A percentile compares a stretch with the other conserved stretches of the same genome.
Conservation (phyloP, 2,329 filamentous ascomycete genomes). For the Fusarium pseudocircinatum region DNA sequence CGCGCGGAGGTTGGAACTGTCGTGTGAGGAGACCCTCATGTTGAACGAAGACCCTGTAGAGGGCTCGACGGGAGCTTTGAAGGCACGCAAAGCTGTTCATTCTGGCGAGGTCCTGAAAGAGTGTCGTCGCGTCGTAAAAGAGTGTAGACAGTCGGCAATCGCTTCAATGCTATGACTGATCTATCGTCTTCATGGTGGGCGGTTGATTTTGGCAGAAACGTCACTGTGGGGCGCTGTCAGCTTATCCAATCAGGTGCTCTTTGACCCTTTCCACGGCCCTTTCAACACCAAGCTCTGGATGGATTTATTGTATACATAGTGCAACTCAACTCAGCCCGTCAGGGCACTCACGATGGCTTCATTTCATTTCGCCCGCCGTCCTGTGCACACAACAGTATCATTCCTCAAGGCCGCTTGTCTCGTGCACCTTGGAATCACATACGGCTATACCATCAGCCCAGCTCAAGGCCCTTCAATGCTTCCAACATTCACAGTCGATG, state of each 20-base stretch:
- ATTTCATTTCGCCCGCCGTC: slow-evolving; percentile 51
- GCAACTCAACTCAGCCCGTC: neutral
- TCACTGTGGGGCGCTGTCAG: slow-evolving; percentile 28
- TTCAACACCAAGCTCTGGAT: slow-evolving; percentile 16
- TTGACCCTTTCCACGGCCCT: slow-evolving; percentile 5
- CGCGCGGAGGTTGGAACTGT: slow-evolving; percentile 28
- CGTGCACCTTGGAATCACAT: slow-evolving; percentile 59
- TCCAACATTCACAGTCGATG: slow-evolving; percentile 76
- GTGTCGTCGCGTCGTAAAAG: neutral
- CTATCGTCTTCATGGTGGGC: slow-evolving; percentile 11
- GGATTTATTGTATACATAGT: neutral
- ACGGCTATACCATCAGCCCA: slow-evolving; percentile 68
- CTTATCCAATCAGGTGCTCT: slow-evolving; percentile 27
- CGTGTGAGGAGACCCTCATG: slow-evolving; percentile 39
- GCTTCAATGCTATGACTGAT: slow-evolving; percentile 21
- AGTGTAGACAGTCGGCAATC: slow-evolving; percentile 20
- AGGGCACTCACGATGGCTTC: slow-evolving; percentile 36
- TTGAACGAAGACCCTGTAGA: slow-evolving; percentile 58
- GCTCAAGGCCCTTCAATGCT: slow-evolving; percentile 87
- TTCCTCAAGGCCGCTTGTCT: slow-evolving; percentile 54
- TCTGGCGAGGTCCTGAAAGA: slow-evolving; percentile 4
- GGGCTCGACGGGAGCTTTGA: slow-evolving; percentile 56
- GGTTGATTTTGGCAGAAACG: slow-evolving; percentile 41
- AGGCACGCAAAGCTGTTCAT: slow-evolving; percentile 54
- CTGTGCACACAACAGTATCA: slow-evolving; percentile 49